Conservation (phyloP, 2,329 filamentous ascomycete genomes). For the Talaromyces verruculosus region DNA sequence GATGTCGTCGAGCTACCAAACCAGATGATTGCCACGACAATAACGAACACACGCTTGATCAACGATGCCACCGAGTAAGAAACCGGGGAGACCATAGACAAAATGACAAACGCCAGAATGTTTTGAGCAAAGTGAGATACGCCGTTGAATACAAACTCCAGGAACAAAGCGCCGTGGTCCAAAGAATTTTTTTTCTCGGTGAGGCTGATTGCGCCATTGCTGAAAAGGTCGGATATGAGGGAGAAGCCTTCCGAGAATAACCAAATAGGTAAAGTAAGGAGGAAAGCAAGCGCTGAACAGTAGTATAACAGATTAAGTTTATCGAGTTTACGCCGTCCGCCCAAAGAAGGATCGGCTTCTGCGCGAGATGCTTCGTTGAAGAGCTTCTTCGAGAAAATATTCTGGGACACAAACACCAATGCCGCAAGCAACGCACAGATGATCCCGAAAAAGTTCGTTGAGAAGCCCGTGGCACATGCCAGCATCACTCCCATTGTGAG, state of each 20-base stretch:
- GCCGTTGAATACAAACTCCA: conserved; percentile 98
- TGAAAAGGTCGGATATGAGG: conserved; percentile 73
- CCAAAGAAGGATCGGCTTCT: conserved; percentile 68
- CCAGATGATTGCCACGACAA: conserved; percentile 92
- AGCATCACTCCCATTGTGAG: conserved; percentile 93
- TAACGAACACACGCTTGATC: conserved; percentile 97
- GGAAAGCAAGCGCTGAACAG: conserved; percentile 88
- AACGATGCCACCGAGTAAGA: conserved; percentile 95
- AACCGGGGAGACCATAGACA: conserved; percentile 92
- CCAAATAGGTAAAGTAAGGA: conserved; percentile 89
- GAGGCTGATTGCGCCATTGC: conserved; percentile 75
- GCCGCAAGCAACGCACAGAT: conserved; percentile 85
- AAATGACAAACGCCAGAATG: conserved; percentile 86
- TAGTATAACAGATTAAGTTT: conserved; percentile 97
- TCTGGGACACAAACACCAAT: conserved; percentile 93
- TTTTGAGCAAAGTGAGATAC: conserved; percentile 96
- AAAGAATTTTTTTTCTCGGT: conserved; percentile 73
- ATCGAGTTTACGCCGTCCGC: conserved; percentile 74
- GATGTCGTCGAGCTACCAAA: conserved; percentile 86
- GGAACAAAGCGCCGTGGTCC: conserved; percentile 59
- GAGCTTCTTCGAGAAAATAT: conserved; percentile 96
- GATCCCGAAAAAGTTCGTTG: conserved; percentile 86
- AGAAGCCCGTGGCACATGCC: conserved; percentile 89
- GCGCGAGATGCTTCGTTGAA: conserved; percentile 91
- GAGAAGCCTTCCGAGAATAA: conserved; percentile 82